A percentile compares a stretch with the other conserved stretches of the same genome.
These are phyloP conservation scores for Ilex asprella DNA, from an alignment of 257 asterid species.

Conservation along the genomic window DNA sequence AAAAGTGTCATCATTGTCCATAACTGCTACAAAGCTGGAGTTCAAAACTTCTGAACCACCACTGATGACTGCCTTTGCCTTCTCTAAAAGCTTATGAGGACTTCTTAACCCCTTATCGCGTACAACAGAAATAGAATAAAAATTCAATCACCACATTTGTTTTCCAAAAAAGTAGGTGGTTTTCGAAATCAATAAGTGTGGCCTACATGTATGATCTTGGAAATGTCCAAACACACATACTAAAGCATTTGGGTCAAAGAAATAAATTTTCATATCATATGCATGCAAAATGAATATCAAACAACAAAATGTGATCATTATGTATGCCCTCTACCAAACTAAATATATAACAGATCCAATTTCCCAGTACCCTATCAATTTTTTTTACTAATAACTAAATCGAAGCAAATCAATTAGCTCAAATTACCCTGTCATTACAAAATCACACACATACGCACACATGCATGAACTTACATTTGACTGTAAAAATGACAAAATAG, in stretches of 20 bases:
- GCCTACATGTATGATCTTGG: background rate
- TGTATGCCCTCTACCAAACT: background rate
- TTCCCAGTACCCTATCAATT: background rate
- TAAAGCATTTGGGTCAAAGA: too few relatives aligned
- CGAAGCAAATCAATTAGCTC: too few relatives aligned
- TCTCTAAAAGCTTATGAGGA: conserved; percentile 58
- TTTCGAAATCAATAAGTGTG: background rate
- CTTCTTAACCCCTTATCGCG: conserved; percentile 33
- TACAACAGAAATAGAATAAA: conserved; percentile 8
- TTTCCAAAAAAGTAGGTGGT: background rate
- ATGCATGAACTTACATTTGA: too few relatives aligned
- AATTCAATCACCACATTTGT: background rate
- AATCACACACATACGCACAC: too few relatives aligned
- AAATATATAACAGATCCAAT: background rate
- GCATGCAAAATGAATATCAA: too few relatives aligned
- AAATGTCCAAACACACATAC: too few relatives aligned
- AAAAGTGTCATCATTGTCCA: conserved; percentile 27
- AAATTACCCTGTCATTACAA: too few relatives aligned
- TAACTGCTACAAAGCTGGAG: conserved; percentile 27
- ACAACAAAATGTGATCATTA: too few relatives aligned
- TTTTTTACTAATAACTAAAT: too few relatives aligned
- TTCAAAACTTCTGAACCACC: conserved; percentile 48
- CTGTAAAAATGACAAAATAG: too few relatives aligned
- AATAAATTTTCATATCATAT: too few relatives aligned
- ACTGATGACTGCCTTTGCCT: conserved; percentile 62